Evolutionary conservation across 495 filamentous ascomycete genomes (phyloP).

Genomic region (Tuber borchii): DNA sequence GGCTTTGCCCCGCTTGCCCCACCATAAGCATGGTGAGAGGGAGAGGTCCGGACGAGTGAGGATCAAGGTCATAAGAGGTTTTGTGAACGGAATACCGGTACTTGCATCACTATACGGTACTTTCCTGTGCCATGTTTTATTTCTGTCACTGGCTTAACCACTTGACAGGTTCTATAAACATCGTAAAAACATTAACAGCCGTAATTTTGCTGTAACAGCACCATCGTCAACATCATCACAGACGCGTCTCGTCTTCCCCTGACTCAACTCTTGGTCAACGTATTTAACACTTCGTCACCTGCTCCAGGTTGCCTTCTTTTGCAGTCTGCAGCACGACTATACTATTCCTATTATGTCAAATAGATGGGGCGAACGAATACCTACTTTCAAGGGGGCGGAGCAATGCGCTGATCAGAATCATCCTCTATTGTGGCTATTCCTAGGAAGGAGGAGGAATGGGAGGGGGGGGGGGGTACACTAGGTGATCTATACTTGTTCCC

Average conservation of each 20-base stretch:
- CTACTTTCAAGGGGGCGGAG: slow-evolving; percentile 24
- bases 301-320: slow-evolving; percentile 11
- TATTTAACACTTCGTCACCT: slow-evolving; percentile 22
- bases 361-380: slow-evolving; percentile 14
- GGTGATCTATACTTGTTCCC: slow-evolving; percentile 1
- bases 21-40: neutral
- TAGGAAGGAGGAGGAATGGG: neutral
- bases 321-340: slow-evolving; percentile 21
- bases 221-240: slow-evolving; percentile 19
- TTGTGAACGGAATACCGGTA: neutral
- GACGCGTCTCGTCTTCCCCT: slow-evolving; percentile 25
- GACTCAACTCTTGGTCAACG: slow-evolving; percentile 29
- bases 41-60: neutral
- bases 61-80: neutral
- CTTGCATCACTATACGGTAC: neutral
- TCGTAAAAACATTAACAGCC: neutral
- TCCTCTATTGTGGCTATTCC: slow-evolving; percentile 28
- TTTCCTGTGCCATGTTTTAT: neutral
- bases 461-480: neutral
- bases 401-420: slow-evolving; percentile 20
- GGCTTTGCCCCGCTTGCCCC: neutral
- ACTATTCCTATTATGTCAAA: slow-evolving; percentile 28
- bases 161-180: neutral
- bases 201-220: neutral
- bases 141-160: neutral